These are phyloP conservation scores for Alternaria sp. DNA, from an alignment of 2,329 filamentous ascomycete genomes.

Conservation along the genomic window DNA sequence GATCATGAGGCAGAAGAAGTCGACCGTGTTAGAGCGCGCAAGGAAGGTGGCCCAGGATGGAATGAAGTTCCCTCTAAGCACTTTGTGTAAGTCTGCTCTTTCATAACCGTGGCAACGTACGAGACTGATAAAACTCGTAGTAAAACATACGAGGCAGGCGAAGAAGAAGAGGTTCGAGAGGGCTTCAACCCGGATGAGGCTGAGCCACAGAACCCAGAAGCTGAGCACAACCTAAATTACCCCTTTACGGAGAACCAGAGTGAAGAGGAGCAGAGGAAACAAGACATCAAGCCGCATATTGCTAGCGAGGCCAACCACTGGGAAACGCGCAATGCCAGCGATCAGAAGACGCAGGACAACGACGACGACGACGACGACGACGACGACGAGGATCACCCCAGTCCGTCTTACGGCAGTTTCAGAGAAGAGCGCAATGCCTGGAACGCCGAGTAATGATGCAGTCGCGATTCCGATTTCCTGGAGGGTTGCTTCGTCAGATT, in stretches of 20 bases:
- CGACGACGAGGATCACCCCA: constrained; percentile 34
- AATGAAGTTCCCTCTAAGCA: constrained; percentile 65
- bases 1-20: constrained; percentile 68
- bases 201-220: constrained; percentile 55
- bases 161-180: constrained; percentile 62
- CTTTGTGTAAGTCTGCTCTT: constrained; percentile 59
- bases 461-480: background rate
- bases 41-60: constrained; percentile 69
- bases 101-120: background rate
- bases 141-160: constrained; percentile 58
- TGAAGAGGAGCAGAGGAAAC: constrained; percentile 47
- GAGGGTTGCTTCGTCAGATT: constrained; percentile 6
- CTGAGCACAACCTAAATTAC: constrained; percentile 56
- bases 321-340: constrained; percentile 50
- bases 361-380: constrained; percentile 32
- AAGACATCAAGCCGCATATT: constrained; percentile 49
- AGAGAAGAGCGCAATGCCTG: constrained; percentile 55
- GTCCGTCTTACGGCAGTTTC: constrained; percentile 55
- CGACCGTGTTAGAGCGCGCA: constrained; percentile 68
- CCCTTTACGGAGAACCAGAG: constrained; percentile 53
- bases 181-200: constrained; percentile 63
- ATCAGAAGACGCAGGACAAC: constrained; percentile 22
- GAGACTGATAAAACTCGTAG: constrained; percentile 41
- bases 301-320: constrained; percentile 57
- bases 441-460: constrained; percentile 38